Base-by-base conservation (phyloP, 768 basidiomycete genomes). In the Xerocomellus intermedius region DNA sequence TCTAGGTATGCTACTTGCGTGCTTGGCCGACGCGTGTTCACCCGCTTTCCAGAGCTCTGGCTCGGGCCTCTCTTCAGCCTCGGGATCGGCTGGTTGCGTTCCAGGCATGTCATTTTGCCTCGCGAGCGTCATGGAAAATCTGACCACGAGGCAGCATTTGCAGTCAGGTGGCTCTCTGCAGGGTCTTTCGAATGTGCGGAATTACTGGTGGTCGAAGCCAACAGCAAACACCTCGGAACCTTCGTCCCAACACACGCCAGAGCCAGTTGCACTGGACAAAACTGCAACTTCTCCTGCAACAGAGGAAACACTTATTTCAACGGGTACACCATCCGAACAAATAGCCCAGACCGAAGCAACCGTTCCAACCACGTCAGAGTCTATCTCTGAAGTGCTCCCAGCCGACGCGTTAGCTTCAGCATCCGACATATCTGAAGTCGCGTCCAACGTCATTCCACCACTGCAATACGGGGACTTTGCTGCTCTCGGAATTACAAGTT, bases 381-480 rank as follows among this genome's bases (percentile, higher is more conserved):
- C 59, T 17, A 12, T 56, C 8, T 33, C 63, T 30, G 38, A 54
- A 4, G 37, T 48, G 5, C 51, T 55, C 4, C 59, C 62, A 1
- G 2, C 28, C 4, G 61, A 64, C 43, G 19, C 50, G 22, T 50
- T 59, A 2, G 42, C 33, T 8, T 28, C 55, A 4, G 50, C 39
- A 7, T 58, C 63, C 39, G 55, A 55, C 55, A 5, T 64, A 6
- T 49, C 71, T 24, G 61, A 66, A 12, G 53, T 72, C 10, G 59
- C 61, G 37, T 41, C 54, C 43, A 66, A 62, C 36, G 46, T 67
- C 35, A 68, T 77, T 26, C 70, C 79, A 22, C 79, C 86, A 2
- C 70, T 90, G 5, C 82, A 89, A 57, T 84, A 82, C 42, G 89
- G 89, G 2, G 88, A 90, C 70, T 75, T 92, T 37, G 81, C 84